Conservation (phyloP, 345 rosid genomes). For the Linum lewisii region DNA sequence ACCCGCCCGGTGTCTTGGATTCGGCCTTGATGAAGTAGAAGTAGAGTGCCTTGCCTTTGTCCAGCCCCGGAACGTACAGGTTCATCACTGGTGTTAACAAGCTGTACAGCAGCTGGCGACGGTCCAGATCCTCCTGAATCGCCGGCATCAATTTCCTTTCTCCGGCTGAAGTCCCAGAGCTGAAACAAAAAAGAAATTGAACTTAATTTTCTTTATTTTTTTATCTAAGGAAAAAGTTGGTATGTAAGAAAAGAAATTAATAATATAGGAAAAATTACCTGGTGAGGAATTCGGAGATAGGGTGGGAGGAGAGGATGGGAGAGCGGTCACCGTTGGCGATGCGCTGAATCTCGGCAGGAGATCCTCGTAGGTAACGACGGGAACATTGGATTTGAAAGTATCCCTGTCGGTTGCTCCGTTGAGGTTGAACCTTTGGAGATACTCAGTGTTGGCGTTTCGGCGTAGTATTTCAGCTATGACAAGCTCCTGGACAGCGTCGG, state of each 20-base stretch:
- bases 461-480: constrained; percentile 55
- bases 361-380: constrained; percentile 75
- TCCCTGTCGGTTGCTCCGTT: constrained; percentile 55
- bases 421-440: constrained; percentile 47
- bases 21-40: constrained; percentile 86
- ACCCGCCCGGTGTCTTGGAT: constrained; percentile 78
- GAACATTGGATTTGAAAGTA: constrained; percentile 56
- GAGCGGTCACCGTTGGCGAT: constrained; percentile 90
- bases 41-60: constrained; percentile 86
- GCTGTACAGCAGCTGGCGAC: constrained; percentile 81
- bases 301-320: constrained; percentile 69
- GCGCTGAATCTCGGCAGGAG: constrained; percentile 82
- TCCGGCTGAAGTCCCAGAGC: constrained; percentile 98
- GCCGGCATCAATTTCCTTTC: constrained; percentile 98
- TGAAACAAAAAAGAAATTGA: constrained; percentile 13
- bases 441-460: constrained; percentile 60
- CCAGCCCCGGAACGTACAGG: constrained; percentile 81
- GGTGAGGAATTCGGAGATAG: constrained; percentile 94
- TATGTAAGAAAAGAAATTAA: no score
- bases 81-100: constrained; percentile 98
- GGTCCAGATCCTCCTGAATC: constrained; percentile 78
- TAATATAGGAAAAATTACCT: no score
- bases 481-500: constrained; percentile 51
- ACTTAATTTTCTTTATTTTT: neutral
- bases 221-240: no score